phyloP scores from a whole-genome alignment of 1,284 basidiomycete genomes.

The Calocybe gambosa region DNA sequence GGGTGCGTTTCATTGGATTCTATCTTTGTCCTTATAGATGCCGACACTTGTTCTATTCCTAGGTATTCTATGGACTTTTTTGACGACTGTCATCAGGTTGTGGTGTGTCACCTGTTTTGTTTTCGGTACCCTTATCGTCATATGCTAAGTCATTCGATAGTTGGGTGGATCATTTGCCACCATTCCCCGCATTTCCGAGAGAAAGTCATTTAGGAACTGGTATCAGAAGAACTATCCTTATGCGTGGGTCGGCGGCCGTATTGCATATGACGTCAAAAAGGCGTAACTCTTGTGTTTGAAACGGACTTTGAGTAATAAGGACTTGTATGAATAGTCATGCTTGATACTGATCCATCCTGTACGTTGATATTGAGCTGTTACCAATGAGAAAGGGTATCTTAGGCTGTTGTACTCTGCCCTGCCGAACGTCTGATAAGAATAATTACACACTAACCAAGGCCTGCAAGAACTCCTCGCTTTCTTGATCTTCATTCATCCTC shows the following conservation, averaged over 20 bases:
- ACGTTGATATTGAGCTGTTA: not conserved
- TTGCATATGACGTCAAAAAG: constrained; percentile 53
- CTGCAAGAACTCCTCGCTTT: constrained; percentile 36
- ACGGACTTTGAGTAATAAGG: not conserved
- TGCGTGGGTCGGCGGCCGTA: constrained; percentile 39
- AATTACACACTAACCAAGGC: constrained; percentile 17
- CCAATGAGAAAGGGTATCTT: not conserved
- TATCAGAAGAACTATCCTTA: constrained; percentile 55
- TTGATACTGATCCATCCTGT: not conserved
- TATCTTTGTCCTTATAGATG: not conserved
- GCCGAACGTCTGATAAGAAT: no score
- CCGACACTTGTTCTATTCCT: constrained; percentile 4
- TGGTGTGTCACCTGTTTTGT: constrained; percentile 48
- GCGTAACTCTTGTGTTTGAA: not conserved
- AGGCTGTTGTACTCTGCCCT: no score
- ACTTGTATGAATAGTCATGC: not conserved
- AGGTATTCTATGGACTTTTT: constrained; percentile 88
- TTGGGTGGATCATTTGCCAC: constrained; percentile 90
- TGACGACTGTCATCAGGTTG: constrained; percentile 78
- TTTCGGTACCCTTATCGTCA: not conserved
- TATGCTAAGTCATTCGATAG: constrained; percentile 31
- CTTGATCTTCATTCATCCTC: constrained; percentile 46
- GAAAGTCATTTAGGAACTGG: constrained; percentile 78
- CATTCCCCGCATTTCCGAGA: constrained; percentile 72
- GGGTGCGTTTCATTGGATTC: constrained; percentile 42